Evolutionary conservation across 495 filamentous ascomycete species (phyloP).

Genomic region (Podospora anserina): DNA sequence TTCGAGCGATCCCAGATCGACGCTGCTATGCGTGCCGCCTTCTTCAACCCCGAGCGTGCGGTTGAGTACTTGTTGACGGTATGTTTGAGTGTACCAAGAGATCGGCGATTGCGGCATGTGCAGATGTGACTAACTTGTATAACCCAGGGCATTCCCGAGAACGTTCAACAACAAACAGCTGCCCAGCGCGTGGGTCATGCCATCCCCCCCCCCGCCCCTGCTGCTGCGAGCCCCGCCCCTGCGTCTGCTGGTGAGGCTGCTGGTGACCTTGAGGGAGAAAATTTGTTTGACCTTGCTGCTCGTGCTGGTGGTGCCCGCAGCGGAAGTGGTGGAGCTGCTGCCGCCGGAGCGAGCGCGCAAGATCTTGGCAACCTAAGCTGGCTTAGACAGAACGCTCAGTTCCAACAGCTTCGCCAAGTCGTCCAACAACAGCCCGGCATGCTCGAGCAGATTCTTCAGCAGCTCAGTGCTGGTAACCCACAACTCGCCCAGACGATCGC

Average conservation of each 20-base stretch:
- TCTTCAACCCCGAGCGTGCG: constrained; percentile 93
- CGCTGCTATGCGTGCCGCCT: constrained; percentile 91
- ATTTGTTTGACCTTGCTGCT: constrained; percentile 92
- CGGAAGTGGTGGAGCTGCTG: constrained; percentile 31
- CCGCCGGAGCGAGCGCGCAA: constrained; percentile 48
- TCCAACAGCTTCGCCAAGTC: constrained; percentile 94
- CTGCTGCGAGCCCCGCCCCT: constrained; percentile 35
- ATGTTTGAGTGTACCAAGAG: constrained; percentile 34
- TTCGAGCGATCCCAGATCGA: constrained; percentile 84
- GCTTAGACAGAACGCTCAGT: constrained; percentile 92
- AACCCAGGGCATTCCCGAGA: constrained; percentile 81
- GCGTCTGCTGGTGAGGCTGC: constrained; percentile 43
- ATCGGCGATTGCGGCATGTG: neutral
- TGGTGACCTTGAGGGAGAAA: constrained; percentile 69
- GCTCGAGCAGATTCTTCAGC: constrained; percentile 95
- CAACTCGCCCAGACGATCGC: constrained; percentile 89
- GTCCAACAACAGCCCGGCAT: constrained; percentile 97
- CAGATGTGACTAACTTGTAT: constrained; percentile 19
- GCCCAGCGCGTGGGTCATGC: constrained; percentile 22
- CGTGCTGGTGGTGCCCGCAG: constrained; percentile 50
- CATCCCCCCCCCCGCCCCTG: constrained; percentile 31
- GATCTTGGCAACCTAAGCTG: constrained; percentile 81
- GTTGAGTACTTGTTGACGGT: constrained; percentile 93
- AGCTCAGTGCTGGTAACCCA: constrained; percentile 93
- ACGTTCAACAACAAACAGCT: constrained; percentile 54